Conservation (phyloP, 129 eudicot species). For the Centella asiatica region DNA sequence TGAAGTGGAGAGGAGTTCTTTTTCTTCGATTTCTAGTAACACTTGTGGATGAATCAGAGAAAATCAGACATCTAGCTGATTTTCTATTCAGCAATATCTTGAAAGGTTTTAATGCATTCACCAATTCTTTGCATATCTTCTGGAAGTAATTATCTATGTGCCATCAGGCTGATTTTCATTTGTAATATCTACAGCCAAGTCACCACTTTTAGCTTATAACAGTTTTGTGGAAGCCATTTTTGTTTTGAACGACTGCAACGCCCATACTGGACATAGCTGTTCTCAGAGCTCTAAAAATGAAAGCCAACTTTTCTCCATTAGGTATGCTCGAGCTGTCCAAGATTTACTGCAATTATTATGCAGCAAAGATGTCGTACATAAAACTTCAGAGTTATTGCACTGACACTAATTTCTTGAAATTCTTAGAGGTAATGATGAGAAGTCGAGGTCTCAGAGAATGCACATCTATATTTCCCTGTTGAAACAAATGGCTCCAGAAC, state of each 20-base stretch:
- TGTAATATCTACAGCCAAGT: constrained; percentile 57
- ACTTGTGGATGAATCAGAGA: constrained; percentile 94
- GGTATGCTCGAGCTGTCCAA: constrained; percentile 28
- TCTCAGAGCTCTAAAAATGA: constrained; percentile 41
- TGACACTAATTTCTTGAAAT: background rate
- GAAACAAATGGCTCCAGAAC: constrained; percentile 99
- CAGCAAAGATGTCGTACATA: background rate
- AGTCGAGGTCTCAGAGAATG: constrained; percentile 79
- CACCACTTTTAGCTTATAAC: constrained; percentile 94
- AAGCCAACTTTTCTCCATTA: constrained; percentile 50
- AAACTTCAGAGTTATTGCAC: background rate
- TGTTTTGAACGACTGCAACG: constrained; percentile 85
- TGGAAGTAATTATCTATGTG: background rate
- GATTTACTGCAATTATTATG: background rate
- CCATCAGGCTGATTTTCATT: constrained; percentile 11
- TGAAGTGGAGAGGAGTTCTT: constrained; percentile 94
- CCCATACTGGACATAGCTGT: constrained; percentile 72
- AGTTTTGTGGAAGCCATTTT: constrained; percentile 95
- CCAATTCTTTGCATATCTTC: constrained; percentile 13
- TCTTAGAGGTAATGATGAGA: constrained; percentile 78
- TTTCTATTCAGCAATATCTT: constrained; percentile 83
- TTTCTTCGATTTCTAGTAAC: constrained; percentile 80
- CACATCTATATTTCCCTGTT: constrained; percentile 71
- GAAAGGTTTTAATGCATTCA: constrained; percentile 48
- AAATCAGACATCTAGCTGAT: constrained; percentile 78